phyloP scores from a whole-genome alignment of 106 monocot species.

The Posidonia australis region DNA sequence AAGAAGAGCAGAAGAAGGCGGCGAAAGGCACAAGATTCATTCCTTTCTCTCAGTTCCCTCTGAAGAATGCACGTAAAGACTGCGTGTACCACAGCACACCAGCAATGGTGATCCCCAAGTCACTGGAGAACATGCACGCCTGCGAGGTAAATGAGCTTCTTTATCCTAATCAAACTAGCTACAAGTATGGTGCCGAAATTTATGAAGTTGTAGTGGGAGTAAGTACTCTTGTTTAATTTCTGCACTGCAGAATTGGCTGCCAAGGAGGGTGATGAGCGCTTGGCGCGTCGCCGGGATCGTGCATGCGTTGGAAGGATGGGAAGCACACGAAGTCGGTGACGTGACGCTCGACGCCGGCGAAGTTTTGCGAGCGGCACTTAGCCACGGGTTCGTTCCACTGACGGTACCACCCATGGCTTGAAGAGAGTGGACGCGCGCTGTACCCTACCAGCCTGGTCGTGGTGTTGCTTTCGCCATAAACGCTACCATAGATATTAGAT shows the following conservation, averaged over 20 bases:
- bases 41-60: constrained; percentile 62
- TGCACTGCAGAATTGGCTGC: constrained; percentile 61
- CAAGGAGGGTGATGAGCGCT: constrained; percentile 83
- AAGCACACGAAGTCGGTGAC: constrained; percentile 39
- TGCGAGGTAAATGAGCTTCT: constrained; percentile 60
- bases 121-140: constrained; percentile 57
- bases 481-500: too few relatives aligned
- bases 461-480: too few relatives aligned
- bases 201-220: too few relatives aligned
- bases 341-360: constrained; percentile 20
- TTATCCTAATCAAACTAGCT: too few relatives aligned
- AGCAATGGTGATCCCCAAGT: constrained; percentile 47
- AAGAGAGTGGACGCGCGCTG: too few relatives aligned
- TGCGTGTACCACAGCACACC: constrained; percentile 62
- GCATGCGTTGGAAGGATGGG: constrained; percentile 57
- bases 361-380: constrained; percentile 43
- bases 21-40: constrained; percentile 45
- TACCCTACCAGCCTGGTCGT: too few relatives aligned
- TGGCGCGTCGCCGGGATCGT: constrained; percentile 73
- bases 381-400: constrained; percentile 53
- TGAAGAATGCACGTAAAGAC: constrained; percentile 37
- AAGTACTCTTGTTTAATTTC: too few relatives aligned
- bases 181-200: too few relatives aligned
- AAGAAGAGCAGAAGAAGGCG: constrained; percentile 43
- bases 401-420: neutral